Base-by-base conservation (phyloP, 2,329 filamentous ascomycete genomes). In the Scortechinia acanthostroma region DNA sequence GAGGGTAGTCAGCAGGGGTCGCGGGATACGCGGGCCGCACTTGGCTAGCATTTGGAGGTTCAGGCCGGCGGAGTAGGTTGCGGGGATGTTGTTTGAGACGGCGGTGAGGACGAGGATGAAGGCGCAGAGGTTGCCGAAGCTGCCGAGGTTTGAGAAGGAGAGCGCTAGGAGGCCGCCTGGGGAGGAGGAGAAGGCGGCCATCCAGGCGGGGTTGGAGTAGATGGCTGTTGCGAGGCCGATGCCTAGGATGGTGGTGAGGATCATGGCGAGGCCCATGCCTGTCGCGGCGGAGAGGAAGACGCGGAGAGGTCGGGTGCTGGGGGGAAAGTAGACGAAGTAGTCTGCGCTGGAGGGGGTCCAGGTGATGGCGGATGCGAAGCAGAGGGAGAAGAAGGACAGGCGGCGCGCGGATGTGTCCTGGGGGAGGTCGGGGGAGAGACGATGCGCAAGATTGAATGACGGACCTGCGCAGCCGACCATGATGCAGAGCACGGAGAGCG, bases 311-410 rank as follows among this genome's bases (percentile, higher is more conserved):
- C 74, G 70, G 1, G 75, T 72, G 44, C 64, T 58, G 42, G 72
- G 67, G 0, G 77, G 76, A 52, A 78, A 83, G 59, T 84, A 86
- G 45, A 84, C 79, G 51, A 84, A 83, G 55, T 79, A 85, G 56
- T 86, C 82, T 1, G 77, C 77, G n/a, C 75, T 78, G 2, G 73
- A 71, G 3, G 77, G 75, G 2, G 75, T 66, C 56, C 83, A 87
- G 1, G 79, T 82, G 45, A 84, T 74, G 4, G 77, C 77, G 2
- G 76, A 75, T 19, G 80, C 80, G 13, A 86, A 66, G 51, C 77
- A 85, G 42, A 88, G 66, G 10, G 77, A 83, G 59, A 89, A 84
- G 60, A 86, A 89, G 3, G 80, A 83, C 22, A 88, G 64, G 2
- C 76, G 65, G 48, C 77, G 76, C 22, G 76, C 80, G 14, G 66